Evolutionary conservation across 768 basidiomycete species (phyloP).

Genomic region (Coprinellus micaceus): DNA sequence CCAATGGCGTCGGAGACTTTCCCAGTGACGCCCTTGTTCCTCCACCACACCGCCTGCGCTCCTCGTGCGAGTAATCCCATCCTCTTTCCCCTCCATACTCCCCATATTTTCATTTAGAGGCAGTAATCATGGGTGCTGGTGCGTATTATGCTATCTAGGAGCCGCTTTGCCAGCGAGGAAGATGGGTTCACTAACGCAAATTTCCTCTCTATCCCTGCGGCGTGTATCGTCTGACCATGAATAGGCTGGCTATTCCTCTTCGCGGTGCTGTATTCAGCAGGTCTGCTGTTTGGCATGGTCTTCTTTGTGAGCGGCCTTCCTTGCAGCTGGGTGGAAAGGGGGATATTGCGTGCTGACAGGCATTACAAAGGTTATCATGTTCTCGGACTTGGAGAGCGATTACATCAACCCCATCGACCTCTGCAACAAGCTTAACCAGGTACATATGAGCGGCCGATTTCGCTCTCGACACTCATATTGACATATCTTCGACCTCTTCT

Average conservation of each 20-base stretch:
- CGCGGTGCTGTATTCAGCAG: conserved; percentile 92
- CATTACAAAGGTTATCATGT: conserved; percentile 89
- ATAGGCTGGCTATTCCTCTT: conserved; percentile 96
- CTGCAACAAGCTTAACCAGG: conserved; percentile 98
- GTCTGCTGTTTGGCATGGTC: conserved; percentile 96
- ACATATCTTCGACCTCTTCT: neutral
- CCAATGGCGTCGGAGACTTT: neutral
- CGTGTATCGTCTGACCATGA: neutral
- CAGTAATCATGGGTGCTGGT: conserved; percentile 5
- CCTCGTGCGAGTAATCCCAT: neutral
- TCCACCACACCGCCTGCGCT: neutral
- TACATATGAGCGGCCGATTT: conserved; percentile 31
- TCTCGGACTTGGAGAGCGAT: conserved; percentile 98
- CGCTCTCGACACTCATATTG: neutral
- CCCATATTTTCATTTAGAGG: neutral
- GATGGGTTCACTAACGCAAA: neutral
- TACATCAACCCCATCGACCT: conserved; percentile 99
- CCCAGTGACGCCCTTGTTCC: neutral
- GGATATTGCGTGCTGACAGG: neutral
- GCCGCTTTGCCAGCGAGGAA: neutral
- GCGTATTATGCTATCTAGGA: neutral
- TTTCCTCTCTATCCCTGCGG: neutral
- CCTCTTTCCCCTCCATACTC: neutral
- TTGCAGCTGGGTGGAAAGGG: neutral
- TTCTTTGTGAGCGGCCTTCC: conserved; percentile 81